Conservation (phyloP, 805 yeast species). For the Wickerhamomyces ciferrii region DNA sequence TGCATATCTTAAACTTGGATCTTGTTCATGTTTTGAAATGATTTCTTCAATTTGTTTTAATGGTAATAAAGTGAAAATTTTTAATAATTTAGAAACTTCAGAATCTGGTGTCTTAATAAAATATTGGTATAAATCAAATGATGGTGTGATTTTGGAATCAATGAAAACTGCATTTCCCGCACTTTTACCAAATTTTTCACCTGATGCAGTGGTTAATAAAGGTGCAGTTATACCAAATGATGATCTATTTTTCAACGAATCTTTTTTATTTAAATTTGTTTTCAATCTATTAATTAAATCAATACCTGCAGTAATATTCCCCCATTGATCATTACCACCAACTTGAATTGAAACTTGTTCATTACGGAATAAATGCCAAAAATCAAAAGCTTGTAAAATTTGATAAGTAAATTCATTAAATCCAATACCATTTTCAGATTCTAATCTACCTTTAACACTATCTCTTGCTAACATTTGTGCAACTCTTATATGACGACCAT, state of each 20-base stretch:
- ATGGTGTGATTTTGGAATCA: constrained; percentile 65
- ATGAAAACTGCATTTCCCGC: constrained; percentile 96
- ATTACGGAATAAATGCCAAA: constrained; percentile 66
- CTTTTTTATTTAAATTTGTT: constrained; percentile 19
- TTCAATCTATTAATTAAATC: constrained; percentile 70
- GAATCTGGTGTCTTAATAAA: constrained; percentile 77
- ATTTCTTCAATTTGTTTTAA: constrained; percentile 48
- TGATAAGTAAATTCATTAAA: constrained; percentile 95
- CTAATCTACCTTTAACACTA: constrained; percentile 71
- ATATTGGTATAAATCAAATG: constrained; percentile 81
- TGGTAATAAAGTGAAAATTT: constrained; percentile 78
- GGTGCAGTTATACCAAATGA: constrained; percentile 87
- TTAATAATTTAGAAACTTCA: constrained; percentile 63
- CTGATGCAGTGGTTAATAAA: constrained; percentile 77
- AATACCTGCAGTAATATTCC: constrained; percentile 93
- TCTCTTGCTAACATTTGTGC: constrained; percentile 87
- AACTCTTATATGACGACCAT: constrained; percentile 76
- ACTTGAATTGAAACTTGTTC: constrained; percentile 67
- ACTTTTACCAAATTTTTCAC: constrained; percentile 93
- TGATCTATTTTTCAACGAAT: constrained; percentile 16
- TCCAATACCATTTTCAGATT: constrained; percentile 73
- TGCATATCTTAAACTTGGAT: constrained; percentile 65
- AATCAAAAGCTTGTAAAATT: constrained; percentile 89
- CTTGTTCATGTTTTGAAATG: constrained; percentile 43
- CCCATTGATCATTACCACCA: constrained; percentile 99